phyloP scores from a whole-genome alignment of 768 basidiomycete species.

The Rossbeevera mucosa region DNA sequence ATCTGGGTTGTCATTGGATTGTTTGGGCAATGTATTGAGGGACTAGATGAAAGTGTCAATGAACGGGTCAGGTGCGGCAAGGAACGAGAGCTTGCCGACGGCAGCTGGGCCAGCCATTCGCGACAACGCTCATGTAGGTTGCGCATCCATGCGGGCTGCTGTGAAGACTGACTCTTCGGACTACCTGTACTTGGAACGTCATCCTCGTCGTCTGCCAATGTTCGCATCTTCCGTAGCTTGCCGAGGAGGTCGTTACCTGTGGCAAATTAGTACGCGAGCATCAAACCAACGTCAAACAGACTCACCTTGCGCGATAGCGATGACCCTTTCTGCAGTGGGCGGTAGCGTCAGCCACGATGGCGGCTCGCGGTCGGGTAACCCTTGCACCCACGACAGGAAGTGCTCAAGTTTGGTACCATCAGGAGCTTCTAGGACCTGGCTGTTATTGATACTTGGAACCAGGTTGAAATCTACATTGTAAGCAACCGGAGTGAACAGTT shows the following conservation, averaged over 20 bases:
- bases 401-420: conserved; percentile 92
- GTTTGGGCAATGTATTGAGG: conserved; percentile 61
- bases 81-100: conserved; percentile 48
- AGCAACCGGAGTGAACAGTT: conserved; percentile 78
- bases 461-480: conserved; percentile 94
- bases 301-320: conserved; percentile 86
- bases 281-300: background rate
- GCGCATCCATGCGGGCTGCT: conserved; percentile 96
- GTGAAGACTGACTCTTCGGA: conserved; percentile 60
- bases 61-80: background rate
- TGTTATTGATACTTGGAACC: conserved; percentile 59
- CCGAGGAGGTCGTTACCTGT: conserved; percentile 76
- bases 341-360: conserved; percentile 94
- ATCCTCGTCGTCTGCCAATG: conserved; percentile 82
- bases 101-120: conserved; percentile 78
- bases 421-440: conserved; percentile 62
- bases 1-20: conserved; percentile 67
- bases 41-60: conserved; percentile 38
- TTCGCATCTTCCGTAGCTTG: conserved; percentile 92
- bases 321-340: conserved; percentile 86
- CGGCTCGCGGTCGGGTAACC: conserved; percentile 87
- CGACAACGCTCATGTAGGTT: conserved; percentile 73
- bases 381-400: conserved; percentile 86
- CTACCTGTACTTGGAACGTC: conserved; percentile 47
- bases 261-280: conserved; percentile 3